phyloP scores from a whole-genome alignment of 805 yeast genomes.

The Brettanomyces naardenensis region DNA sequence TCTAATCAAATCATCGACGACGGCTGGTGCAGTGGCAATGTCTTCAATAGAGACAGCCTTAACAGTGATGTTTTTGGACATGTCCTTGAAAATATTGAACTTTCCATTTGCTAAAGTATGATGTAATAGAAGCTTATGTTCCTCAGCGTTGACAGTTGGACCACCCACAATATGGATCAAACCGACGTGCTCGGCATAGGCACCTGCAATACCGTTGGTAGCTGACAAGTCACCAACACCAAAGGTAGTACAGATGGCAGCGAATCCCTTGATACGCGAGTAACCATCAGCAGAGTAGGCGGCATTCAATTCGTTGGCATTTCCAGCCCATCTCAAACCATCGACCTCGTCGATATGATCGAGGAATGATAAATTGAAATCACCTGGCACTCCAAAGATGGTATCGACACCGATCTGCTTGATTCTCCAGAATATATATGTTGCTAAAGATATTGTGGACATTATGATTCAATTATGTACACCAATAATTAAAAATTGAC shows the following conservation, averaged over 20 bases:
- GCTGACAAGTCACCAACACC: slow-evolving; percentile 90
- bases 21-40: slow-evolving; percentile 55
- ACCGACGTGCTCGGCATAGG: slow-evolving; percentile 87
- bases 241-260: slow-evolving; percentile 73
- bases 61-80: slow-evolving; percentile 66
- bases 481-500: background rate
- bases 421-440: slow-evolving; percentile 71
- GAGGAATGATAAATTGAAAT: slow-evolving; percentile 64
- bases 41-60: slow-evolving; percentile 61
- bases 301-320: slow-evolving; percentile 85
- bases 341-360: slow-evolving; percentile 70
- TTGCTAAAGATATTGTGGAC: slow-evolving; percentile 54
- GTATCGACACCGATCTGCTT: slow-evolving; percentile 64
- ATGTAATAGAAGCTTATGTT: slow-evolving; percentile 65
- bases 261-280: slow-evolving; percentile 70
- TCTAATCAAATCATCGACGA: slow-evolving; percentile 67
- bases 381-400: slow-evolving; percentile 77
- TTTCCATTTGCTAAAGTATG: slow-evolving; percentile 83
- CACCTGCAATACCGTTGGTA: slow-evolving; percentile 79
- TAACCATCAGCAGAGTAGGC: slow-evolving; percentile 88
- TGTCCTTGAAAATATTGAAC: slow-evolving; percentile 69
- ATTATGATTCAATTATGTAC: slow-evolving; percentile 4
- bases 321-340: slow-evolving; percentile 83
- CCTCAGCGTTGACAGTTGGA: slow-evolving; percentile 69
- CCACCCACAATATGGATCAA: slow-evolving; percentile 80